Base-by-base conservation (phyloP, 257 asterid genomes). In the Prunella vulgaris region DNA sequence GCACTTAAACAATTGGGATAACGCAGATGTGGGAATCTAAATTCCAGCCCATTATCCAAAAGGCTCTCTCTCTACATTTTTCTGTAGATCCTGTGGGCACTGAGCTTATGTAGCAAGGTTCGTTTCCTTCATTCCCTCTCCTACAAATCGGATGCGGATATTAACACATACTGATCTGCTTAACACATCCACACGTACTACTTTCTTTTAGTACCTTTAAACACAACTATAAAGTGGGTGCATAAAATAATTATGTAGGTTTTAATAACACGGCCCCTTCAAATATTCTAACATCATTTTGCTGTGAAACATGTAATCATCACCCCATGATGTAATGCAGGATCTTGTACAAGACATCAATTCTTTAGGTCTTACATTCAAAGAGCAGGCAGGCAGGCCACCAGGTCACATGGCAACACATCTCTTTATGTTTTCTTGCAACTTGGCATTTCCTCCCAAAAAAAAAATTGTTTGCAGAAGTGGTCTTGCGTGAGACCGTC, bases 61-160 rank as follows among this genome's bases (percentile, higher is more conserved):
- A 82, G 78, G 78, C 76, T 52, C 69, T 87, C 12, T 77, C 71
- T 7, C 71, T 84, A 68, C 80, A 84, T 75, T 87, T 76, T 68
- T 81, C 84, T 0, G 85, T 89, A 15, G 96, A 85, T 78, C 96
- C 95, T 38, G 72, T 84, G 24, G 95, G 89, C 78, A 81, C 80
- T 10, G 90, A 89, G 82, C 92, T 89, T 60, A 87, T 89, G 95
- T 87, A 87, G 70, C 82, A 22, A 78, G 83, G 83, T 80, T 14
- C 33, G 73, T 68, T 28, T 52, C 59, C 49, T 66, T 48, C 28
- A 22, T 59, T 7, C 15, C 10, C 52, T 12, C 60, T 63, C 42
- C 4, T 42, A 0, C 51, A 42, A 10, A 12, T 27, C 1, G 30
- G 30, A 27, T 27, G 30, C 4, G 30, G 30, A 1, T 27, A 4